These are phyloP conservation scores for Hirschfeldia incana DNA, from an alignment of 345 rosid genomes.

Conservation along the genomic window DNA sequence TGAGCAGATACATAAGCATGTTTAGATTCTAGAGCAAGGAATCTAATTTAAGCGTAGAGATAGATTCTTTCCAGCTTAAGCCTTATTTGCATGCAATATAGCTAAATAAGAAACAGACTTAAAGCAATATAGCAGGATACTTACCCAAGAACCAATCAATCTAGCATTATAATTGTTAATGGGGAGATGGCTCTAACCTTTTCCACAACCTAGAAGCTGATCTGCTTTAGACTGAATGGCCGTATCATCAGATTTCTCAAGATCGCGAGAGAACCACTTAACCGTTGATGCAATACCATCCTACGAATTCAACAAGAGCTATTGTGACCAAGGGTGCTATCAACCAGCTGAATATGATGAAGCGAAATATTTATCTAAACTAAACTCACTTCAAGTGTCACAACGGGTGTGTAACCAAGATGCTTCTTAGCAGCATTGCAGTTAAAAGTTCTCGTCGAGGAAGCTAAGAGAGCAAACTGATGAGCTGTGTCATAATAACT, in stretches of 20 bases:
- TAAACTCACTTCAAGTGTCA: conserved; percentile 65
- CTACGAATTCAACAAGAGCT: conserved; percentile 43
- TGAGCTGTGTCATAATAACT: conserved; percentile 48
- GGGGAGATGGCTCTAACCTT: conserved; percentile 55
- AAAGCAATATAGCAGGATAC: not conserved
- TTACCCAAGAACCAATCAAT: conserved; percentile 1
- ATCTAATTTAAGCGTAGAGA: conserved; percentile 6
- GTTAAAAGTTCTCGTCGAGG: conserved; percentile 74
- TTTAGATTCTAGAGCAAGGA: conserved; percentile 9
- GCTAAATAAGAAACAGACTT: conserved; percentile 3
- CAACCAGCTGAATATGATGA: conserved; percentile 15
- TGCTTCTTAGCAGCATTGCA: conserved; percentile 73
- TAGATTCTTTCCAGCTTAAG: not conserved
- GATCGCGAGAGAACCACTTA: conserved; percentile 64
- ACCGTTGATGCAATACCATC: conserved; percentile 71
- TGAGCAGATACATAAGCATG: conserved; percentile 7
- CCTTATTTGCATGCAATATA: not conserved
- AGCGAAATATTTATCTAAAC: not conserved
- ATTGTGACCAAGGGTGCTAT: conserved; percentile 2
- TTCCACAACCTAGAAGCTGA: conserved; percentile 78
- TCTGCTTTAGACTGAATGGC: conserved; percentile 63
- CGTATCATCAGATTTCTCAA: conserved; percentile 41
- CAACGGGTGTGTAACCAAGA: conserved; percentile 71
- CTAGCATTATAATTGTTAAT: not conserved
- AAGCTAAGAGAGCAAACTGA: conserved; percentile 60